Base-by-base conservation (phyloP, 2,329 filamentous ascomycete genomes). In the Thermomyces lanuginosus region DNA sequence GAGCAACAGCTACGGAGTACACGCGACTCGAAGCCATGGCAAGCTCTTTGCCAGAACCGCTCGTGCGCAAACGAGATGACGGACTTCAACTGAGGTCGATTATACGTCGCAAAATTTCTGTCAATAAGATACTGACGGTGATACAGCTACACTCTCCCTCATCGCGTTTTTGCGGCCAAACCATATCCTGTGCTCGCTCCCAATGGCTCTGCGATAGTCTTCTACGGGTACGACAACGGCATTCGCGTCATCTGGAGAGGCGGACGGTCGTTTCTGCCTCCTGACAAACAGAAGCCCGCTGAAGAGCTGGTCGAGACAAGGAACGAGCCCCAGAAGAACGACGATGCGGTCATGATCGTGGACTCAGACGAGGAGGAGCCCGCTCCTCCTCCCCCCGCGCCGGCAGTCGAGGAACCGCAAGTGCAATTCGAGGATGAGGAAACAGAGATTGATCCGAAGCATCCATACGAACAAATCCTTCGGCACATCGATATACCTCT, bases 221-320 rank as follows among this genome's bases (percentile, higher is more conserved):
- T 75, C 8, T 72, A 70, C 38, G 71, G 64, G 24, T 63, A 72
- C 36, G 62, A 66, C 21, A 56, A 55, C 21, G 72, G 71, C 4
- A 38, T 76, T 12, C 61, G 62, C 31, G 49, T 75, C 25, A 38
- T 71, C 16, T 76, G 71, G 71, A 58, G 66, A 46, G 69, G 69
- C 22, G 70, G 70, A 3, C 57, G 54, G 16, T 49, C 53, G 1
- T 56, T 67, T 29, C 60, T 60, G 17, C 32, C 37, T 14, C 30
- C 40, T 19, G 27, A 27, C 17, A 27, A 19, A 22, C 24, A 18
- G 18, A 43, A 49, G 34, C 30, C 43, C 18, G 24, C 38, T 3
- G 30, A 52, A 36, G 38, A 40, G 16, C 32, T 35, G 10, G 48
- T 39, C 16, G 32, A 38, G 28, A 32, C 30, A 28, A 22, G 27